A percentile compares a stretch with the other conserved stretches of the same genome.
These are phyloP conservation scores for Fragaria nilgerrensis DNA, from an alignment of 306 rosid species.

Conservation along the genomic window DNA sequence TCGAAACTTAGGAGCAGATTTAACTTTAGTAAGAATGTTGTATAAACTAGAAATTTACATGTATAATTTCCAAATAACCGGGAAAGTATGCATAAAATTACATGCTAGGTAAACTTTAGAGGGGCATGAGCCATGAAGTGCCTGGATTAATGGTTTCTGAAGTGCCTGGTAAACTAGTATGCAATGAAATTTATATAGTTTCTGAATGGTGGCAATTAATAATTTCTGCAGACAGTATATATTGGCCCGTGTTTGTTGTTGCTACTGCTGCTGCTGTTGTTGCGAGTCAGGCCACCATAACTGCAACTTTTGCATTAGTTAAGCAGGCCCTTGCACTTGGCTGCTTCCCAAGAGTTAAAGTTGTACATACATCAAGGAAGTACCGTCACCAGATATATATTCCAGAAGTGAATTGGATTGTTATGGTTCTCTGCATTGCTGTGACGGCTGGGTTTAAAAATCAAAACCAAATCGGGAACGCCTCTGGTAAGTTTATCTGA, in stretches of 20 bases:
- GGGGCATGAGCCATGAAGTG: not conserved
- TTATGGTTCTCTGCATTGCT: conserved; percentile 91
- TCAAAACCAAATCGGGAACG: conserved; percentile 94
- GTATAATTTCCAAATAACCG: not conserved
- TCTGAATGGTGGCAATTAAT: conserved; percentile 30
- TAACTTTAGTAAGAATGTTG: not conserved
- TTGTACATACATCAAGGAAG: conserved; percentile 81
- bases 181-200: not conserved
- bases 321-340: conserved; percentile 96
- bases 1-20: not conserved
- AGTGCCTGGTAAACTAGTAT: too few relatives aligned
- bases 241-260: conserved; percentile 92
- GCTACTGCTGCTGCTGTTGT: conserved; percentile 96
- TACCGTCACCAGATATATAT: conserved; percentile 83
- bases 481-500: conserved; percentile 59
- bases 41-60: not conserved
- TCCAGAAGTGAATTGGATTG: conserved; percentile 95
- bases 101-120: not conserved
- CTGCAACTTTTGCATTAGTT: conserved; percentile 84
- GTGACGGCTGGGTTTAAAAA: conserved; percentile 93
- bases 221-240: conserved; percentile 58
- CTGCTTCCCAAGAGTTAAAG: conserved; percentile 95
- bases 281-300: conserved; percentile 92
- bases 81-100: not conserved
- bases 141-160: not conserved